Base-by-base conservation (phyloP, 2,329 filamentous ascomycete genomes). In the Plectosphaerella cucumerina region DNA sequence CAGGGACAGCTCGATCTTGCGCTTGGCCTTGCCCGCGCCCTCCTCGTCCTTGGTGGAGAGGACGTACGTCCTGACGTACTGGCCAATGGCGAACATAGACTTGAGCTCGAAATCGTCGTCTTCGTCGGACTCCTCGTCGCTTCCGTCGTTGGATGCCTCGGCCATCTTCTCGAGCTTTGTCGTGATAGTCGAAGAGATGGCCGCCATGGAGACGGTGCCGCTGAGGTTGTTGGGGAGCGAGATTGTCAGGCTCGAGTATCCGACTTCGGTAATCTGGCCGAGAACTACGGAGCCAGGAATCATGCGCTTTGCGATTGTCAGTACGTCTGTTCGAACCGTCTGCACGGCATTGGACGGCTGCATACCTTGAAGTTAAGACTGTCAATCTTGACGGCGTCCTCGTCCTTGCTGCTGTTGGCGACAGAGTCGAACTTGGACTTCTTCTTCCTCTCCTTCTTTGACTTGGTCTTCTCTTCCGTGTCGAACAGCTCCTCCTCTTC, bases 141-240 rank as follows among this genome's bases (percentile, higher is more conserved):
- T 77, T 12, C 80, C 74, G 21, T 78, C 73, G 5, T 76, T 52
- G 2, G 79, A 74, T 71, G 57, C 63, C 18, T 81, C 80, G 8
- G 81, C 80, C 33, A 85, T 81, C 35, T 82, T 82, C 65, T 96
- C 85, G 37, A 99, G 81, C 57, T 84, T 85, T 56, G 85, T 74
- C 26, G 88, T 95, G 56, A 97, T 74, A 57, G 82, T 75, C 53
- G 89, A 83, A 3, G 94, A 99, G 47, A 99, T 81, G n/a, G 90
- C 83, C n/a, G 92, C 95, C 58, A 97, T 84, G 18, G 94, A 86
- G 6, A 96, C 86, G 67, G 91, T 94, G 45, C 94, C 95, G 45
- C 83, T 86, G 31, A 99, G 81, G 66, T 96, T 97, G 71, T 99
- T 99, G 15, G 94, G 92, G 11, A 99, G 77, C 18, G 91, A 84